Base-by-base conservation (phyloP, 345 rosid genomes). In the Firmiana major region DNA sequence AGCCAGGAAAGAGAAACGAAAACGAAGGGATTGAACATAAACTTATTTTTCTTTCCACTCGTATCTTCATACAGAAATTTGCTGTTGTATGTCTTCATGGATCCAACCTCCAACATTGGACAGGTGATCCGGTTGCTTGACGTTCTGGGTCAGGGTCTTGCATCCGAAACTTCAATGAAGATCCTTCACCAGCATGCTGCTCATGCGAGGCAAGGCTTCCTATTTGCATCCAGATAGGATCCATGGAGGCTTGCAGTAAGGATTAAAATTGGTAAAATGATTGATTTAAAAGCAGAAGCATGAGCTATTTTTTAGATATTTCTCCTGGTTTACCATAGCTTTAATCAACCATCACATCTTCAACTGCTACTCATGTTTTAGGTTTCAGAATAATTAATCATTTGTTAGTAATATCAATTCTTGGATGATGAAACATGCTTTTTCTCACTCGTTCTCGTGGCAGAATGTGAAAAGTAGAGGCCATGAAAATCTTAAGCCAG, bases 1-100 rank as follows among this genome's bases (percentile, higher is more conserved):
- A 72, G 59, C 87, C 62, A 88, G 77, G 81, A 84, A 86, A 74
- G 91, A 85, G 67, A 88, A 81, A 82, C 81, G 80, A 36, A 88
- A 79, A 71, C 55, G 73, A 65, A 81, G 84, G 81, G 88, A 86
- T 75, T 86, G 77, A 86, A 73, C 34, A 6, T 63, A 38, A 24
- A 57, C 53, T 13, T 58, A 13, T 22, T 6, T 9, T 24, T 58
- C 13, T 17, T 42, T 4, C 66, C 66, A 43, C 22, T 53, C 45
- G n/a, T 2, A 9, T 48, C 54, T 62, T 22, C 11, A 36, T 11
- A 26, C 22, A 57, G 26, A 60, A 59, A 16, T 24, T 74, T 45
- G 15, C 7, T 1, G 28, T 45, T 9, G 66, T 58, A 8, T 16
- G 26, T 38, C 74, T 49, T 28, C 9, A 53, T 71, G 45, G 62